A percentile compares a stretch with the other conserved stretches of the same genome.
These are phyloP conservation scores for Boletus rex-veris DNA, from an alignment of 768 basidiomycete genomes.

Conservation along the genomic window DNA sequence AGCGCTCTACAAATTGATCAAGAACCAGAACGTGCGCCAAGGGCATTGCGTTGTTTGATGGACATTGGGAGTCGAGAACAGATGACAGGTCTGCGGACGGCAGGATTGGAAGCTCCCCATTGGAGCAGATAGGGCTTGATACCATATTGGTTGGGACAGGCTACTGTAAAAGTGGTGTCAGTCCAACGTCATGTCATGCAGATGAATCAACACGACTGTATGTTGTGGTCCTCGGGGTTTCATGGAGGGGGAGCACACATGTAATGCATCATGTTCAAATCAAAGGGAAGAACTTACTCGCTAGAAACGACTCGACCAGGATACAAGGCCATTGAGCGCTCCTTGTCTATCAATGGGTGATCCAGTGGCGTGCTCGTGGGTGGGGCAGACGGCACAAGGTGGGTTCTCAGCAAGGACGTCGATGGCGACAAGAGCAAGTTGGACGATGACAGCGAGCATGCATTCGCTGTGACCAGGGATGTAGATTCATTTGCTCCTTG, in stretches of 20 bases:
- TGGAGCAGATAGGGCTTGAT: slow-evolving; percentile 73
- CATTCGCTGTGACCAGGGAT: slow-evolving; percentile 24
- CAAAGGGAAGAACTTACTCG: slow-evolving; percentile 53
- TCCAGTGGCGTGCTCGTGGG: slow-evolving; percentile 17
- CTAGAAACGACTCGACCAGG: slow-evolving; percentile 79
- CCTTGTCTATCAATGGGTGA: slow-evolving; percentile 44
- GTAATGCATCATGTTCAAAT: not conserved
- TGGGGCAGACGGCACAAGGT: slow-evolving; percentile 29
- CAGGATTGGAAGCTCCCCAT: slow-evolving; percentile 74
- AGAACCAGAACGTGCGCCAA: slow-evolving; percentile 90
- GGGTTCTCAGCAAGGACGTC: slow-evolving; percentile 21
- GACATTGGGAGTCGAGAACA: slow-evolving; percentile 80
- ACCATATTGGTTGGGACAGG: slow-evolving; percentile 92
- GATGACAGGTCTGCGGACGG: slow-evolving; percentile 78
- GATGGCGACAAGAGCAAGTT: slow-evolving; percentile 31
- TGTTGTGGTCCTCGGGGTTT: slow-evolving; percentile 4
- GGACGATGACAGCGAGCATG: slow-evolving; percentile 22
- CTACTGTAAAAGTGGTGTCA: slow-evolving; percentile 25
- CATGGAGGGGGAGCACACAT: not conserved
- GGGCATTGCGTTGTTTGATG: slow-evolving; percentile 88
- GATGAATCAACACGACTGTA: slow-evolving; percentile 3
- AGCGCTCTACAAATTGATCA: slow-evolving; percentile 95
- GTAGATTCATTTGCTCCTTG: slow-evolving; percentile 20
- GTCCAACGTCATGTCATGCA: slow-evolving; percentile 4
- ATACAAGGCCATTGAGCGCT: slow-evolving; percentile 72